Conservation (phyloP, 495 filamentous ascomycete genomes). For the Glonium stellatum region DNA sequence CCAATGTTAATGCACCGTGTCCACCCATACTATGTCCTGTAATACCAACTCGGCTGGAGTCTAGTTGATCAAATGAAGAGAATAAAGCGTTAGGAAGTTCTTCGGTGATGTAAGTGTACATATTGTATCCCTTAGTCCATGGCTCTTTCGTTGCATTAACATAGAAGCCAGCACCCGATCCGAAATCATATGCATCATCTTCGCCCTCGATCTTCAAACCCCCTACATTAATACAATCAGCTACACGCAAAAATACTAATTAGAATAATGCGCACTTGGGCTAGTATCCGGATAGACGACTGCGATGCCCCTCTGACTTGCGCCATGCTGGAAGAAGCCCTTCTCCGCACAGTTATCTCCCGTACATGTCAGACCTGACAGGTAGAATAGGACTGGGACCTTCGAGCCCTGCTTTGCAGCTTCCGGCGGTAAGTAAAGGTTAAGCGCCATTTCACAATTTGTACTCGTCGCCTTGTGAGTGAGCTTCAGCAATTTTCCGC, state of each 20-base stretch:
- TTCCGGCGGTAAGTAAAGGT: constrained; percentile 60
- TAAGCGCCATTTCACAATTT: constrained; percentile 60
- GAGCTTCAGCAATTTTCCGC: constrained; percentile 91
- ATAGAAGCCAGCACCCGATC: constrained; percentile 88
- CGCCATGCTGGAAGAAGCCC: constrained; percentile 84
- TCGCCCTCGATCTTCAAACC: constrained; percentile 73
- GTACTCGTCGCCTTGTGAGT: constrained; percentile 69
- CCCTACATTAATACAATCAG: constrained; percentile 34
- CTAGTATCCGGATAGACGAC: constrained; percentile 92
- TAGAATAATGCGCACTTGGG: constrained; percentile 50
- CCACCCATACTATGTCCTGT: constrained; percentile 95
- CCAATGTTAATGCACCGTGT: constrained; percentile 84
- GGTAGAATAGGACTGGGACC: constrained; percentile 84
- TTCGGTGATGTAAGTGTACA: constrained; percentile 81
- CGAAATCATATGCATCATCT: constrained; percentile 83
- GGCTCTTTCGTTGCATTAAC: constrained; percentile 75
- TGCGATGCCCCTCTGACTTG: constrained; percentile 71
- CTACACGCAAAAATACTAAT: neutral
- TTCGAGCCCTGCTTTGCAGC: constrained; percentile 45
- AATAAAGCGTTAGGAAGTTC: constrained; percentile 79
- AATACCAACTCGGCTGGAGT: constrained; percentile 62
- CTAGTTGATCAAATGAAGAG: constrained; percentile 56
- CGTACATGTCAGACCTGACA: constrained; percentile 91
- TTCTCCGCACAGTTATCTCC: constrained; percentile 96
- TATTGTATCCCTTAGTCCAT: constrained; percentile 70